These are phyloP conservation scores for Chlamydomonas sp. DNA, from an alignment of 139 green algal species.

Conservation along the genomic window DNA sequence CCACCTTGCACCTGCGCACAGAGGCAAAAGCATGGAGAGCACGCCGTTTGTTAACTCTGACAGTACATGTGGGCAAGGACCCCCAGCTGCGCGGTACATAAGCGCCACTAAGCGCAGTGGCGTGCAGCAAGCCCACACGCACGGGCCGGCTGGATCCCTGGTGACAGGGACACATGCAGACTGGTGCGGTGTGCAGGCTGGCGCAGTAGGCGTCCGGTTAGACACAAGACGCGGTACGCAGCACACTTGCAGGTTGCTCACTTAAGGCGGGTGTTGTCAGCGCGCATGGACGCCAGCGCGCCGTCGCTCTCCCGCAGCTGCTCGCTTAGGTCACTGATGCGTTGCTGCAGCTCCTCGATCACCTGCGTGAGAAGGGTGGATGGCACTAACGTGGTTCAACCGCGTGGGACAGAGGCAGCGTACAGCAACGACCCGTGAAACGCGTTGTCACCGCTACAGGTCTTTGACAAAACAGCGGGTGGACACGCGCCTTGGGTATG, in stretches of 20 bases:
- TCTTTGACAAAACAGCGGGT: too few species aligned
- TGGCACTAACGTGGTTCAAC: not conserved
- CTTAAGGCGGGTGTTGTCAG: slow-evolving; percentile 28
- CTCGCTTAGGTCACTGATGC: slow-evolving; percentile 18
- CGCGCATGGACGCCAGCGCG: not conserved
- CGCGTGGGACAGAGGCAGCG: not conserved
- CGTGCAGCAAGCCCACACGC: not conserved
- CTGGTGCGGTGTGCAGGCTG: too few species aligned
- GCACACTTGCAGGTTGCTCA: not conserved
- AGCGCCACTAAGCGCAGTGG: too few species aligned
- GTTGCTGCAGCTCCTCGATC: slow-evolving; percentile 11
- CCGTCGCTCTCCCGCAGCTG: slow-evolving; percentile 18
- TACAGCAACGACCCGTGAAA: not conserved
- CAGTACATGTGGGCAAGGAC: too few species aligned
- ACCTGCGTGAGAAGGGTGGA: not conserved
- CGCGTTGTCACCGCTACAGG: not conserved
- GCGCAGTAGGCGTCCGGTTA: not conserved
- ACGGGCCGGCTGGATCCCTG: not conserved
- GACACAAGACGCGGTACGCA: not conserved
- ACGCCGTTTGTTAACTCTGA: too few species aligned
- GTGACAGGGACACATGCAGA: not conserved
- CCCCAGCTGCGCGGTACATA: too few species aligned
- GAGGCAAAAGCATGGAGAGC: not conserved
- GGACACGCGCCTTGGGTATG: slow-evolving; percentile 10
- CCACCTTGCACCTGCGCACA: slow-evolving; percentile 20